Base-by-base conservation (phyloP, 2,329 filamentous ascomycete genomes). In the Ophiosphaerella korrae region DNA sequence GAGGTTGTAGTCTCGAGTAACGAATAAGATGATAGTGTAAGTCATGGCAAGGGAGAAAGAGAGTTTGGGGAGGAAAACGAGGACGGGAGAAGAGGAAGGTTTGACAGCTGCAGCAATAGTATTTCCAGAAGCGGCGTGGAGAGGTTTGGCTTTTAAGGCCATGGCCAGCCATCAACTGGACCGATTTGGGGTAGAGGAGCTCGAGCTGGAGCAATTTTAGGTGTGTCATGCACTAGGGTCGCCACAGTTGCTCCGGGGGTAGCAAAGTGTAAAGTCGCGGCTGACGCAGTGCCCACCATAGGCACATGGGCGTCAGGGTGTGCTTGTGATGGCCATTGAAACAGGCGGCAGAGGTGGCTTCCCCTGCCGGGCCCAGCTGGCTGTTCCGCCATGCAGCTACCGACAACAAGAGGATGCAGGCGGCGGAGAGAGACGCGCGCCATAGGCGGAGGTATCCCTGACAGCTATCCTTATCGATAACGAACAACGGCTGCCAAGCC, bases 21-120 rank as follows among this genome's bases (percentile, higher is more conserved):
- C 24, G 47, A 67, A 67, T 14, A 67, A 44, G 29, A 70, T 18
- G 49, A 66, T 48, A 32, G 56, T 60, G 50, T 63, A 71, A 2
- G 62, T 42, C 64, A 70, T 69, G 35, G 32, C 48, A 47, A 38
- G 24, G 9, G 32, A 44, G 11, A 18, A 40, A 16, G 35, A 36
- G 43, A 7, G 11, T 32, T 45, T 29, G 39, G 26, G 33, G 37
- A 29, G 26, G 26, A 21, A 24, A 31, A 32, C 24, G 44, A 23
- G 29, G 7, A 44, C 36, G 18, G 5, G n/a, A 32, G 9, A 36
- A 38, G 18, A 14, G 26, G 31, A 7, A 5, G 21, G 14, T 23
- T 45, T 55, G 55, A 56, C 53, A 53, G 53, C 38, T 45, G 43
- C 36, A 42, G 26, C 21, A 31, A 31, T 46, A 36, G 35, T 38